Evolutionary conservation across 495 filamentous ascomycete genomes (phyloP).

Genomic region (Penicillium manginii): DNA sequence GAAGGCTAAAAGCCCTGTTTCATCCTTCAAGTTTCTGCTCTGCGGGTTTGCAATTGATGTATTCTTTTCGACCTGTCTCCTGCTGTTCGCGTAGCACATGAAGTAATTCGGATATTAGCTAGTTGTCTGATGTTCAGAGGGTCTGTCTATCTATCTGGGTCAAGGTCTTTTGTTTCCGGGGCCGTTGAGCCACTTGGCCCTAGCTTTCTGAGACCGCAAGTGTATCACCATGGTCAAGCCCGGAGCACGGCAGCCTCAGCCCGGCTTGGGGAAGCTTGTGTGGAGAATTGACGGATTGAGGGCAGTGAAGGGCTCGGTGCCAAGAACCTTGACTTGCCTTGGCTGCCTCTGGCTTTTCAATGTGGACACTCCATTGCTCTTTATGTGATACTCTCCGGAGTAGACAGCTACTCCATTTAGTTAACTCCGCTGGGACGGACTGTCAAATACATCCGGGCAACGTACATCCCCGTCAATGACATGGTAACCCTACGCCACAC

Average conservation of each 20-base stretch:
- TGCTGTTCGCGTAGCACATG: not conserved
- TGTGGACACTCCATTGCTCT: too few relatives aligned
- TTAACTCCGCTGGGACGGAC: too few relatives aligned
- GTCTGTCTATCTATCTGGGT: not conserved
- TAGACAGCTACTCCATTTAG: too few relatives aligned
- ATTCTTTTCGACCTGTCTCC: not conserved
- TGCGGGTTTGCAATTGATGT: not conserved
- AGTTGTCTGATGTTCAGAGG: too few relatives aligned
- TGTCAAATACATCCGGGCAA: too few relatives aligned
- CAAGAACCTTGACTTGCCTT: too few relatives aligned
- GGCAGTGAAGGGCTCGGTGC: too few relatives aligned
- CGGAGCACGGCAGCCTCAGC: not conserved
- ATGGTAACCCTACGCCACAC: too few relatives aligned
- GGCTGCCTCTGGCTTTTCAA: too few relatives aligned
- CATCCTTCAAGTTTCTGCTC: not conserved
- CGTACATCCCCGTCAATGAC: too few relatives aligned
- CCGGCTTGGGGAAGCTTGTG: slow-evolving; percentile 3
- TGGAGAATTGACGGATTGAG: not conserved
- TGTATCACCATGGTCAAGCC: not conserved
- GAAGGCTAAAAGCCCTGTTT: not conserved
- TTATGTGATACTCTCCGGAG: too few relatives aligned
- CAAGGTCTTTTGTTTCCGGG: not conserved
- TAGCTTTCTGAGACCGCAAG: not conserved
- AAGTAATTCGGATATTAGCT: too few relatives aligned
- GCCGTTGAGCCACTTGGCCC: not conserved